Evolutionary conservation across 164 flowering plant species (phyloP), one percentile per base, ranked within the genome.

Genomic region (Chloranthus sessilifolius): DNA sequence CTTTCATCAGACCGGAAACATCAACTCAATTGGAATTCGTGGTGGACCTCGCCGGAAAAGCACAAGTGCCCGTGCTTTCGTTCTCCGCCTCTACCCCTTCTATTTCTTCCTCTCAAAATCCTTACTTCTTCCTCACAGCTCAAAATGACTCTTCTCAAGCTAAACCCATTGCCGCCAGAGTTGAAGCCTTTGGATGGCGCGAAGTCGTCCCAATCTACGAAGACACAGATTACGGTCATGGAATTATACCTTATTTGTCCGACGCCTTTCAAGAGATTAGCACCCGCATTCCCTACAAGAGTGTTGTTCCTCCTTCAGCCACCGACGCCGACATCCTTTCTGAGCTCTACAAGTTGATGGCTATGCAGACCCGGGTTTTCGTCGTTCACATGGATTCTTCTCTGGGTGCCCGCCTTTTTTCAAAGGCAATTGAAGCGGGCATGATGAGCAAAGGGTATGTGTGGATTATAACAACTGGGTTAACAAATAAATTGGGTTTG

Each of bases 31-130:
- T 55, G 1, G 6, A 41, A 17, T 58, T 64, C 30, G 27, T 64
- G 20, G 26, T 34, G 3, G 44, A 58, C 7, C 28, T 64, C 19
- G 68, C 59, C 9, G 40, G 42, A 30, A 58, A 58, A 58, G 14
- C 59, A 31, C 68, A 53, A 1, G 63, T 64, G 8, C 68, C 68
- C 24, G 26, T 64, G n/a, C 20, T 58, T 28, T 64, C 68, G 5
- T 64, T 58, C 51, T 33, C 59, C 1, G 68, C 63, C 8, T 52
- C 63, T 3, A 58, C 59, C 28, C 68, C 68, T 26, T 41, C 46
- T 27, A 45, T 36, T 31, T 62, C 65, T 8, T 29, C 58, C 19
- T 55, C 14, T 21, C 36, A 26, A 43, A 25, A 21, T 47, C 71
- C 61, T 38, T 65, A 55, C 29, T 65, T 65, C 8, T 17, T 64